A percentile compares a stretch with the other conserved stretches of the same genome.
Conservation (phyloP, 352 stramenopile genomes). For the Pythium guiyangense region DNA sequence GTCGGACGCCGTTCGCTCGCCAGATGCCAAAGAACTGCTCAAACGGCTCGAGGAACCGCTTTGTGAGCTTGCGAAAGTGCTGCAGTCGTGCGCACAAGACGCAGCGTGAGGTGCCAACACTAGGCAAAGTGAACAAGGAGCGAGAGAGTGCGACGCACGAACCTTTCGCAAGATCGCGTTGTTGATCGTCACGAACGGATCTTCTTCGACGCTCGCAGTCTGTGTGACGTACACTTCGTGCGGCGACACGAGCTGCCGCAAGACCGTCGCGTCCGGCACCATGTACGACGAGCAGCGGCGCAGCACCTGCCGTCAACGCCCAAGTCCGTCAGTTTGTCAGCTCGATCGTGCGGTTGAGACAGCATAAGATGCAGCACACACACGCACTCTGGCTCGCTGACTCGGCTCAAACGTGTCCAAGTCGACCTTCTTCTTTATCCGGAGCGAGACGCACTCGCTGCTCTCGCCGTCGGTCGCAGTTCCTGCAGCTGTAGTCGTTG, state of each 20-base stretch:
- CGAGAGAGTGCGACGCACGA: background rate
- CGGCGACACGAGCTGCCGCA: constrained; percentile 63
- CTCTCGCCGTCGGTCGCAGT: constrained; percentile 17
- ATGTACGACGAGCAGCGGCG: constrained; percentile 56
- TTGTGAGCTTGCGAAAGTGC: constrained; percentile 85
- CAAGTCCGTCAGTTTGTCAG: background rate
- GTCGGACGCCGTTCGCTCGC: constrained; percentile 45
- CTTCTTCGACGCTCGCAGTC: constrained; percentile 50
- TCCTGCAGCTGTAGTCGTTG: background rate
- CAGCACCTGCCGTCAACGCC: constrained; percentile 30
- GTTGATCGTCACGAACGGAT: constrained; percentile 76
- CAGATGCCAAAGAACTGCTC: constrained; percentile 86
- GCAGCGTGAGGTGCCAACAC: background rate
- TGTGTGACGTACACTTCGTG: constrained; percentile 40
- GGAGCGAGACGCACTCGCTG: constrained; percentile 34
- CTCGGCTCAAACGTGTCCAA: constrained; percentile 34
- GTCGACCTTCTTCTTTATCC: constrained; percentile 53
- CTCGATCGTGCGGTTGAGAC: background rate
- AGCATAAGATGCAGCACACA: background rate
- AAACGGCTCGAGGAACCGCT: constrained; percentile 83
- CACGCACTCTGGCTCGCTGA: constrained; percentile 11
- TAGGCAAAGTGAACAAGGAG: background rate
- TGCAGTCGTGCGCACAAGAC: constrained; percentile 12
- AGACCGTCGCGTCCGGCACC: constrained; percentile 44
- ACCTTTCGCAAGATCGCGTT: constrained; percentile 80